Base-by-base conservation (phyloP, 192 early-diverging fungal genomes). In the Piromyces finnis region DNA sequence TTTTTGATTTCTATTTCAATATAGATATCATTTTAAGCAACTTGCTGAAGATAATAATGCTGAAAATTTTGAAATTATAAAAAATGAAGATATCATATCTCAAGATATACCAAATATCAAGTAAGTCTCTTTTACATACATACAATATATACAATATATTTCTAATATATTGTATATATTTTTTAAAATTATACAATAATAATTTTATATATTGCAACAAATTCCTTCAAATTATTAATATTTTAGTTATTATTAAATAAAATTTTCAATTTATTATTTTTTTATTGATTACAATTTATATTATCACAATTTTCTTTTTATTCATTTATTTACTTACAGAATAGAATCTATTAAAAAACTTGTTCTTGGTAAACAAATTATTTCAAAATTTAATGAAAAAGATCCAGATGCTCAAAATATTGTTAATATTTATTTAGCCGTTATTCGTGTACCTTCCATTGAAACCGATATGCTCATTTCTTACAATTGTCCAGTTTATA, bases 321-420 rank as follows among this genome's bases (percentile, higher is more conserved):
- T n/a, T n/a, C n/a, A n/a, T n/a, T n/a, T n/a, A n/a, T n/a, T n/a
- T n/a, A 30, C 29, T 39, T 80, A n/a, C 36, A 88, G 86, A 37
- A 80, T 82, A 12, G 84, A 84, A 27, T 84, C 84, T 13, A 82
- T 83, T 78, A 83, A 89, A 68, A 85, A 85, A 78, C 80, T 92
- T 22, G 81, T 96, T 1, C 83, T 83, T 28, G 94, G 94, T 13
- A 78, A 83, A 41, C 96, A 96, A 84, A 77, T 81, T 0, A 85
- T 94, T 9, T 90, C 92, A 30, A 98, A 96, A 83, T 96, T 95
- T 83, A 92, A 92, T 79, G 94, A 95, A 79, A 77, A 39, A 3
- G 79, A 85, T 59, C 16, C n/a, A 22, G 84, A 85, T 22, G 91
- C 89, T 0, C 82, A 84, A 6, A 95, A 95, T 84, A 27, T 82